Conservation (phyloP, 352 stramenopile genomes). For the Salisapilia sapeloensis region DNA sequence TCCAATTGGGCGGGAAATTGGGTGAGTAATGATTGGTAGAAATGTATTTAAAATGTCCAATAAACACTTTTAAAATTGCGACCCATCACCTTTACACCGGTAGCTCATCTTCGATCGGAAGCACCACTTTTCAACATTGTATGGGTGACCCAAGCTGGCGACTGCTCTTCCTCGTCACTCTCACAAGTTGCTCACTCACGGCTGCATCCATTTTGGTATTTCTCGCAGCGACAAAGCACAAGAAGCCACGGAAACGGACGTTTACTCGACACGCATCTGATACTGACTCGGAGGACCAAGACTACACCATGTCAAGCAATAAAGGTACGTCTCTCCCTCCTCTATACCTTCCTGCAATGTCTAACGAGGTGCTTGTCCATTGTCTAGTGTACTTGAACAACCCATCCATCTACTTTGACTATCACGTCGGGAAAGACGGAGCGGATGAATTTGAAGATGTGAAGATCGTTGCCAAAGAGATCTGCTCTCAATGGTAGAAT, state of each 20-base stretch:
- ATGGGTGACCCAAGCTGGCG: too few species aligned
- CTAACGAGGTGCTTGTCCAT: background rate
- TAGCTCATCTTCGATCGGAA: too few species aligned
- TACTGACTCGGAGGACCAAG: slow-evolving; percentile 1
- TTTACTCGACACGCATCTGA: slow-evolving; percentile 2
- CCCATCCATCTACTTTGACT: slow-evolving; percentile 46
- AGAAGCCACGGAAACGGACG: slow-evolving; percentile 4
- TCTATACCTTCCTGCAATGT: background rate
- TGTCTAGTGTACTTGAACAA: slow-evolving; percentile 75
- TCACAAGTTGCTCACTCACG: background rate
- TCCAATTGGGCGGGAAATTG: too few species aligned
- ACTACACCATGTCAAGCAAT: slow-evolving; percentile 1
- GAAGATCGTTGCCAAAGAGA: slow-evolving; percentile 54
- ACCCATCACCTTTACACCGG: too few species aligned
- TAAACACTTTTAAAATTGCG: too few species aligned
- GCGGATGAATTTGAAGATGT: slow-evolving; percentile 64
- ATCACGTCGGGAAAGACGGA: slow-evolving; percentile 34
- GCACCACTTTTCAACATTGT: too few species aligned
- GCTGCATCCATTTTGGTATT: background rate
- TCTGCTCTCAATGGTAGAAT: slow-evolving; percentile 37
- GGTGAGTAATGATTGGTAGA: too few species aligned
- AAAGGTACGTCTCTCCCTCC: background rate
- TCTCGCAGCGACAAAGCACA: background rate
- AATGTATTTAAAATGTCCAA: too few species aligned
- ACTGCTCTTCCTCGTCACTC: slow-evolving; percentile 10